phyloP scores from a whole-genome alignment of 2,329 filamentous ascomycete species.

The Lecanicillium sp. region DNA sequence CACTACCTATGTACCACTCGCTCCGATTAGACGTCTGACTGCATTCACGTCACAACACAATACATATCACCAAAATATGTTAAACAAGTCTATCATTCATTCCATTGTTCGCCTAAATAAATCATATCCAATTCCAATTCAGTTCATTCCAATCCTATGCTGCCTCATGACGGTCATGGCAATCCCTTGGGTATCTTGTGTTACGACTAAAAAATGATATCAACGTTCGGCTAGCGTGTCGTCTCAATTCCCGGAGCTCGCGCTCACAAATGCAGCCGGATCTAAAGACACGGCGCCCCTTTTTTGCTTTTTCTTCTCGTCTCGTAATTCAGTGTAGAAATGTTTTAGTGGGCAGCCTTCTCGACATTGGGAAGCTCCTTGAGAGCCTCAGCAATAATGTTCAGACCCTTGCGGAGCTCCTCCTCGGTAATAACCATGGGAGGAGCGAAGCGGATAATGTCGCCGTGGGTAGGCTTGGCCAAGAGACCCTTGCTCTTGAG shows the following conservation, averaged over 20 bases:
- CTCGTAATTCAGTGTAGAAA: not conserved
- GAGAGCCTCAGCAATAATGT: slow-evolving; percentile 74
- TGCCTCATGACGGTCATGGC: slow-evolving; percentile 11
- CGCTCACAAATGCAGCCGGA: slow-evolving; percentile 9
- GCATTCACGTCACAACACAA: too few relatives aligned
- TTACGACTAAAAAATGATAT: slow-evolving; percentile 7
- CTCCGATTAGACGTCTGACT: too few relatives aligned
- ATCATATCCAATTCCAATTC: not conserved
- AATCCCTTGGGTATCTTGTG: slow-evolving; percentile 9
- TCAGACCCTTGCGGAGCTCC: slow-evolving; percentile 69
- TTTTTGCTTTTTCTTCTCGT: not conserved
- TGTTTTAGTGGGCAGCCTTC: slow-evolving; percentile 27
- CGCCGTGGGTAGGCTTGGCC: slow-evolving; percentile 96
- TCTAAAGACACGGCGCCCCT: not conserved
- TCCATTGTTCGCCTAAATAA: slow-evolving; percentile 4
- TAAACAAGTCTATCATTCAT: not conserved
- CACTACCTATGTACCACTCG: too few relatives aligned
- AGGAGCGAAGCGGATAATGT: slow-evolving; percentile 97
- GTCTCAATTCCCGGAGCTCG: slow-evolving; percentile 9
- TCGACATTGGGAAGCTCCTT: slow-evolving; percentile 63
- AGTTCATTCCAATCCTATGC: slow-evolving; percentile 3
- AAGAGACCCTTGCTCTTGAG: slow-evolving; percentile 92
- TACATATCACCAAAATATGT: too few relatives aligned
- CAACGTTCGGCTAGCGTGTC: slow-evolving; percentile 4
- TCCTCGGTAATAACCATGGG: slow-evolving; percentile 89